phyloP scores from a whole-genome alignment of 2,329 filamentous ascomycete genomes.

The Byssochlamys sp. region DNA sequence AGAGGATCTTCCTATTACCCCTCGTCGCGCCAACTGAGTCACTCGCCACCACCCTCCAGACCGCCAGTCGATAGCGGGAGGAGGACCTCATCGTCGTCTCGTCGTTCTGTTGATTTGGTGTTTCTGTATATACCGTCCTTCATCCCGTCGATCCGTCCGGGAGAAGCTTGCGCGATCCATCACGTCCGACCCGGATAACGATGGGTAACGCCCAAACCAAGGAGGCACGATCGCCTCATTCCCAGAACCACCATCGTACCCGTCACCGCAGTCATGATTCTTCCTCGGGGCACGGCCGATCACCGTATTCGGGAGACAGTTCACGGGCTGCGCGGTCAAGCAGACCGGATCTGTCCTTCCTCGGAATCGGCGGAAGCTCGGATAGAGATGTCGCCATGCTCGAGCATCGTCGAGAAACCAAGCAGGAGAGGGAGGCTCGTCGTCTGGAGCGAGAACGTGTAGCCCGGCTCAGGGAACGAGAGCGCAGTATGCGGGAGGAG shows the following conservation, averaged over 20 bases:
- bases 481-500: conserved; percentile 82
- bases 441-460: conserved; percentile 72
- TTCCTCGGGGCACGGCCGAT: conserved; percentile 18
- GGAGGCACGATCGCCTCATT: conserved; percentile 29
- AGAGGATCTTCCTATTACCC: conserved; percentile 1
- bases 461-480: conserved; percentile 69
- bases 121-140: not conserved
- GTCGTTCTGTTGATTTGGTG: conserved; percentile 1
- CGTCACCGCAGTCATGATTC: conserved; percentile 19
- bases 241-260: conserved; percentile 18
- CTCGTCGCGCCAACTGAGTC: conserved; percentile 8
- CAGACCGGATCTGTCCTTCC: conserved; percentile 50
- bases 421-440: conserved; percentile 79
- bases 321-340: conserved; percentile 44
- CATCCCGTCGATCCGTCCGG: not conserved
- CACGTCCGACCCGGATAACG: not conserved
- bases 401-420: conserved; percentile 69
- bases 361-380: conserved; percentile 43
- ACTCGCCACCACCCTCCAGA: conserved; percentile 2
- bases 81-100: not conserved
- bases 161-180: not conserved
- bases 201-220: conserved; percentile 42
- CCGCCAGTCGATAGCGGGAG: not conserved
- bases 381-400: conserved; percentile 43
- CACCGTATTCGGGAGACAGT: conserved; percentile 28